Conservation (phyloP, 108 stramenopile genomes). For the Cylindrotheca fusiformis region DNA sequence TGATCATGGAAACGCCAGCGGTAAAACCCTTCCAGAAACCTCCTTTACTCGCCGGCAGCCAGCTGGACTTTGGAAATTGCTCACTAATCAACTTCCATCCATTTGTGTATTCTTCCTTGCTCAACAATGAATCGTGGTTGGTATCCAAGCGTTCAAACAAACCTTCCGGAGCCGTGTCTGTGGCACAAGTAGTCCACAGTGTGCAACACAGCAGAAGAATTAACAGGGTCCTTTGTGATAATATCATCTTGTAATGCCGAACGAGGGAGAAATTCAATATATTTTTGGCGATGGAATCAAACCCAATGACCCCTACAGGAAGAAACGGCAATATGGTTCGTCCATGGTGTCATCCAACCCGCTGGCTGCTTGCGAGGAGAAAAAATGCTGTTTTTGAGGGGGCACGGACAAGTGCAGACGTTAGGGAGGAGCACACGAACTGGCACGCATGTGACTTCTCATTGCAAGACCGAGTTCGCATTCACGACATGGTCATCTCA, state of each 20-base stretch:
- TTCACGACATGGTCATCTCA: too few species aligned
- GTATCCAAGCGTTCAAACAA: conserved; percentile 26
- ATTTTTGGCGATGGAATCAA: too few species aligned
- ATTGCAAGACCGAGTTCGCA: too few species aligned
- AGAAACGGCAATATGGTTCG: too few species aligned
- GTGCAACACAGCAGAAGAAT: conserved; percentile 3
- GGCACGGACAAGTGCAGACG: too few species aligned
- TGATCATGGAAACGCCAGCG: conserved; percentile 82
- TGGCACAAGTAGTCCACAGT: background rate
- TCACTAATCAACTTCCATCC: conserved; percentile 30
- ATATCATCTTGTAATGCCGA: background rate
- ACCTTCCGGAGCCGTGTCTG: conserved; percentile 9
- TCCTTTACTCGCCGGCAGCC: conserved; percentile 28
- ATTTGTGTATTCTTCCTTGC: conserved; percentile 16
- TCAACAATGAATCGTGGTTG: conserved; percentile 21
- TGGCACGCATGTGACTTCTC: too few species aligned
- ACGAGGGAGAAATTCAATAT: too few species aligned
- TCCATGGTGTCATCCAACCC: too few species aligned
- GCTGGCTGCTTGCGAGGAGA: too few species aligned
- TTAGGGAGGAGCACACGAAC: too few species aligned
- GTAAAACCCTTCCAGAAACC: conserved; percentile 73
- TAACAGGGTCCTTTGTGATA: background rate
- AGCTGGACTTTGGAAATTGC: conserved; percentile 6
- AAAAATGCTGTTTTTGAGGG: too few species aligned
- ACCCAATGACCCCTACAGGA: too few species aligned